Base-by-base conservation (phyloP, 2,329 filamentous ascomycete genomes). In the Aspergillus novofumigatus region DNA sequence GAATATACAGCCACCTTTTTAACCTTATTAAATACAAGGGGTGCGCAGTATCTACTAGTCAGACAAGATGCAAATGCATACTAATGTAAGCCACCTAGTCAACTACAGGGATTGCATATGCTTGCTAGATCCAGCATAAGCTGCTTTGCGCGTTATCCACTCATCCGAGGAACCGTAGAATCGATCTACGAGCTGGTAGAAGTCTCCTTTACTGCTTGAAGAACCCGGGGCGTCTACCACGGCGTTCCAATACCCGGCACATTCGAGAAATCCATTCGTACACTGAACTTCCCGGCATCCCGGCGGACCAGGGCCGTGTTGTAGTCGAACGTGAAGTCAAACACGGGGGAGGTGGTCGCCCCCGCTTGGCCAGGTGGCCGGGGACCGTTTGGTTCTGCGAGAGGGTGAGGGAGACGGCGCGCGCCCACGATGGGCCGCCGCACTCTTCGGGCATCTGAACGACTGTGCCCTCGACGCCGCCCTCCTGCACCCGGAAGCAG, bases 201-300 rank as follows among this genome's bases (percentile, higher is more conserved):
- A 64, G 3, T 63, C 63, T 1, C 72, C 65, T 62, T 74, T 73
- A 14, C 54, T 53, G 45, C 67, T 69, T n/a, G 57, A 65, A 21
- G 32, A 38, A 20, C 49, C 67, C 1, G 69, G 54, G 17, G 54
- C 61, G 23, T 62, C 58, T 4, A 67, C 63, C 29, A 67, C 59
- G 2, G 54, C 59, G 26, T 72, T 62, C 75, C 74, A 78, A 63
- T 78, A 78, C 4, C 61, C 68, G 9, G 61, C 55, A 74, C 44
- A 62, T 78, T 75, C 51, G 66, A 71, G 57, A 66, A 78, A 63
- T 79, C 76, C 56, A 79, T 69, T 7, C 76, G 72, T 56, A 78
- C 60, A 56, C 73, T 65, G 1, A 67, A 71, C 21, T 71, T 59
- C 4, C 67, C 66, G 3, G 63, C 55, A 53, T 72, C 70, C 5